Base-by-base conservation (phyloP, 139 green algal genomes). In the Gonium pectorale region DNA sequence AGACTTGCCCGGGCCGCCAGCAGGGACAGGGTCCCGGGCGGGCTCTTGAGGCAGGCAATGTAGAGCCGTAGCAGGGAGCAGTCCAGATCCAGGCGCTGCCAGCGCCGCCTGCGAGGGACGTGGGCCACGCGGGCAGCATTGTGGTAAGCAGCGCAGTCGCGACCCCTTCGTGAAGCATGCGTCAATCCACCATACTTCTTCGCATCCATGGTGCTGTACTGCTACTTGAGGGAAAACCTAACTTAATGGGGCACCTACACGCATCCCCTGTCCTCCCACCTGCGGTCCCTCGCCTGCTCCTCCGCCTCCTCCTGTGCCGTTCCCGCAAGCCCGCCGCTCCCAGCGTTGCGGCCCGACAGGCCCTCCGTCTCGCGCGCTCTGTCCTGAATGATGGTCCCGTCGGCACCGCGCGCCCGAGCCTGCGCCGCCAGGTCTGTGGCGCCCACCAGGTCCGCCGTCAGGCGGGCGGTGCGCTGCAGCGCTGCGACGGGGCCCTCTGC, bases 41-140 rank as follows among this genome's bases (percentile, higher is more conserved):
- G 74, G 11, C 56, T 27, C 74, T 44, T 38, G 5, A 80, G 49
- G 71, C 49, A 66, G 15, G 38, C 37, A 9, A 86, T 29, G 54
- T 86, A 86, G n/a, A 27, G 24, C 2, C 64, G 27, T 26, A 86
- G 81, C 31, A 64, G 49, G 27, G 81, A 56, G 17, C 41, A 21
- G 27, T 86, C 81, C 41, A 60, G 31, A 41, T 86, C 56, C 21
- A 81, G 29, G 21, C 56, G 52, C 81, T 60, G 37, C 81, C 81
- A 86, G 19, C 81, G 51, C 38, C 68, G 67, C 69, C 74, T 81
- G 74, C 33, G 37, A n/a, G n/a, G n/a, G n/a, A n/a, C n/a, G n/a
- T n/a, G n/a, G n/a, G n/a, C n/a, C n/a, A n/a, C n/a, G n/a, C n/a
- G n/a, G n/a, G n/a, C n/a, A n/a, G n/a, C n/a, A n/a, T n/a, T n/a